Evolutionary conservation across 176 grass and related monocot genomes (phyloP).

Genomic region (Pontederia paniculata): DNA sequence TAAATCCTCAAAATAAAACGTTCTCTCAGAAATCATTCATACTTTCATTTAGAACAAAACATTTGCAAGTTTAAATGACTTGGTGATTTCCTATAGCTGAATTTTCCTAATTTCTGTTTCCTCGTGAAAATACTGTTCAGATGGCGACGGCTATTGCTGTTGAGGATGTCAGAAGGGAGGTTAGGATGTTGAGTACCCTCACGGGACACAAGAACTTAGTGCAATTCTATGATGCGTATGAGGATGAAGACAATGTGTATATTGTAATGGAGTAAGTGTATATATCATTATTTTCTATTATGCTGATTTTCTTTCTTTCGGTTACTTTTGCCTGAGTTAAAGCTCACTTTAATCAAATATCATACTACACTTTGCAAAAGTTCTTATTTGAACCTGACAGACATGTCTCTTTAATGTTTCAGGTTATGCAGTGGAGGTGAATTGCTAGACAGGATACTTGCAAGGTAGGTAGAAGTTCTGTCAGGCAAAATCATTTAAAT

Average conservation of each 20-base stretch:
- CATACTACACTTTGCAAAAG: constrained; percentile 1
- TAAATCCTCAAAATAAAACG: too few relatives aligned
- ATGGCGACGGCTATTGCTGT: constrained; percentile 94
- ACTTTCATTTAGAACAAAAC: too few relatives aligned
- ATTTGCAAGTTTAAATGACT: too few relatives aligned
- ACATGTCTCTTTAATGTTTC: constrained; percentile 15
- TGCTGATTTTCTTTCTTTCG: not conserved
- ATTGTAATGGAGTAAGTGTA: constrained; percentile 95
- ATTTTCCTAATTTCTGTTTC: not conserved
- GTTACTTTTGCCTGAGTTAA: not conserved
- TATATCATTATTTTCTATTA: not conserved
- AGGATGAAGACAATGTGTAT: constrained; percentile 97
- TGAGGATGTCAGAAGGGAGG: constrained; percentile 94
- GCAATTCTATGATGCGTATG: constrained; percentile 81
- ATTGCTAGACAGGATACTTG: constrained; percentile 81
- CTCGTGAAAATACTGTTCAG: constrained; percentile 28
- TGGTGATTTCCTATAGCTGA: too few relatives aligned
- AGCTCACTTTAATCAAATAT: not conserved
- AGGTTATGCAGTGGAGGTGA: constrained; percentile 94
- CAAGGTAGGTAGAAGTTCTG: constrained; percentile 34
- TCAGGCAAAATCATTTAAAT: not conserved
- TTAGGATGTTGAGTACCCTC: constrained; percentile 85
- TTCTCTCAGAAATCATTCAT: too few relatives aligned
- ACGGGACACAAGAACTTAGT: constrained; percentile 81
- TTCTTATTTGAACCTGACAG: constrained; percentile 1